phyloP scores from a whole-genome alignment of 2,329 filamentous ascomycete species.

The Pseudogymnoascus sp. region DNA sequence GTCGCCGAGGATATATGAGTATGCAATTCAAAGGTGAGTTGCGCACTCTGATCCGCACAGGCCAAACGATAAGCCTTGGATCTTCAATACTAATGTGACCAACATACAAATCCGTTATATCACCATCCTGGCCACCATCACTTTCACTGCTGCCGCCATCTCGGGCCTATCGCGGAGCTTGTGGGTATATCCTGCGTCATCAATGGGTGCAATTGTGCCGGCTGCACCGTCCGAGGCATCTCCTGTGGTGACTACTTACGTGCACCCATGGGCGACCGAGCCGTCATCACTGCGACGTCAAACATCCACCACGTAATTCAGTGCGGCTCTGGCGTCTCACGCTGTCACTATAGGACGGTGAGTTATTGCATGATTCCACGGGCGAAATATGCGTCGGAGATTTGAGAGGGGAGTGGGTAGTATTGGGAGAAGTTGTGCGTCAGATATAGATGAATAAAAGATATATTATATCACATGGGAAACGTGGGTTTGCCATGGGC shows the following conservation, averaged over 20 bases:
- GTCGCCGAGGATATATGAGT: background rate
- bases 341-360: background rate
- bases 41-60: background rate
- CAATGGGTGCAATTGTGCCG: background rate
- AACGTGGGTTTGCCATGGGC: background rate
- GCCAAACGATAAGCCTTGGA: background rate
- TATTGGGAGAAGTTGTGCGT: background rate
- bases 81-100: background rate
- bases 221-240: background rate
- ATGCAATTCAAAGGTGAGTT: background rate
- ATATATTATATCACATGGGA: background rate
- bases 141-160: background rate
- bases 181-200: background rate
- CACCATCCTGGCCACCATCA: background rate
- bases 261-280: background rate
- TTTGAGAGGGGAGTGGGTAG: background rate
- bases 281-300: background rate
- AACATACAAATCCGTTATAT: background rate
- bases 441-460: background rate
- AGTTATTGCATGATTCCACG: background rate
- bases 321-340: background rate
- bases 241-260: background rate
- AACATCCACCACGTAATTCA: background rate
- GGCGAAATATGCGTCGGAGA: background rate
- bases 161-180: background rate